A percentile compares a stretch with the other conserved stretches of the same genome.
phyloP scores from a whole-genome alignment of 768 basidiomycete genomes.

The Leucocoprinus sp. region DNA sequence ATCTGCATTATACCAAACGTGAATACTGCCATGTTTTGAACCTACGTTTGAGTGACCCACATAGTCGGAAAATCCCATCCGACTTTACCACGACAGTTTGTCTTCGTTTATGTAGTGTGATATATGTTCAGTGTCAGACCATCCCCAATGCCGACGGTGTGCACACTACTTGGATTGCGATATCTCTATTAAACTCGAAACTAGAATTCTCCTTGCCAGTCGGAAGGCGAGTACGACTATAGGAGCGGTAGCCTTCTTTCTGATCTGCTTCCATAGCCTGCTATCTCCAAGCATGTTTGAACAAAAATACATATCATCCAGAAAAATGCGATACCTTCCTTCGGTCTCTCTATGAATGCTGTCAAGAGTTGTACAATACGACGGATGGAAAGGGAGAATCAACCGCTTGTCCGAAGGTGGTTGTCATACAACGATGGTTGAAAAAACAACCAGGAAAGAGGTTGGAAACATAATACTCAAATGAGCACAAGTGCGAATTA shows the following conservation, averaged over 20 bases:
- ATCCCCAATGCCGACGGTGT: background rate
- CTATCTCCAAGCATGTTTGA: slow-evolving; percentile 52
- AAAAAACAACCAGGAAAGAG: slow-evolving; percentile 33
- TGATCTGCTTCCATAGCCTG: slow-evolving; percentile 38
- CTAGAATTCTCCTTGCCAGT: slow-evolving; percentile 17
- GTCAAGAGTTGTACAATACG: slow-evolving; percentile 45
- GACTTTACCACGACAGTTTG: background rate
- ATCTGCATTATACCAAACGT: no score
- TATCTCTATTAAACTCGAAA: slow-evolving; percentile 12
- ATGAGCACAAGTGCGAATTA: no score
- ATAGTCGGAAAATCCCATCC: background rate
- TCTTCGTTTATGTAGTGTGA: no score
- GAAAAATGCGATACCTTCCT: slow-evolving; percentile 51
- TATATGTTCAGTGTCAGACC: no score
- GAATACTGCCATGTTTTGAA: no score
- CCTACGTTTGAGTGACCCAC: no score
- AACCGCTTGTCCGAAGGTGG: slow-evolving; percentile 52
- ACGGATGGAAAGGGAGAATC: slow-evolving; percentile 35
- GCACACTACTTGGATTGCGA: background rate
- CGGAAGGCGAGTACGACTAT: slow-evolving; percentile 23
- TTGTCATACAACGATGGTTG: slow-evolving; percentile 51
- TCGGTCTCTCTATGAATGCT: slow-evolving; percentile 53
- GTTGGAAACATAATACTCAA: background rate
- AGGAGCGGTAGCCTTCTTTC: no score
- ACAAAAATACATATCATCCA: slow-evolving; percentile 54